Evolutionary conservation across 2,329 filamentous ascomycete genomes (phyloP).

Genomic region (Penicillium sp.): DNA sequence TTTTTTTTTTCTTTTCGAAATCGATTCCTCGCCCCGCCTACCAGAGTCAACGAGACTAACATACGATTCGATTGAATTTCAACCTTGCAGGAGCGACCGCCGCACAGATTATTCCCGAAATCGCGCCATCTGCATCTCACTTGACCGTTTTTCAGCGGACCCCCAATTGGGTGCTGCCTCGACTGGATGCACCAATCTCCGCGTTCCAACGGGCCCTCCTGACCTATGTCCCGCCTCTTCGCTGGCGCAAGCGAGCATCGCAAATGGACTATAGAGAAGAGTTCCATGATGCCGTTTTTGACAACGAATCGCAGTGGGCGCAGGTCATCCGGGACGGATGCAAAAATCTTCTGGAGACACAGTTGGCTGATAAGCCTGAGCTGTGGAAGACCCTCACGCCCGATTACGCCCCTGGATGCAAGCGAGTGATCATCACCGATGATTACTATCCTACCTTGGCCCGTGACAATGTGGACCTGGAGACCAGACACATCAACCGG

Average conservation of each 20-base stretch:
- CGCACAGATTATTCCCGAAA: slow-evolving; percentile 54
- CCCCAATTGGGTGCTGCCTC: slow-evolving; percentile 55
- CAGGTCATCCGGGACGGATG: slow-evolving; percentile 36
- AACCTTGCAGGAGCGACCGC: slow-evolving; percentile 47
- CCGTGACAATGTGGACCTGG: slow-evolving; percentile 30
- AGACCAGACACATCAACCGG: slow-evolving; percentile 45
- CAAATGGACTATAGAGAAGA: slow-evolving; percentile 53
- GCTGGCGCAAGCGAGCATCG: slow-evolving; percentile 45
- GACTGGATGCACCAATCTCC: slow-evolving; percentile 45
- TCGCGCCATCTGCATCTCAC: slow-evolving; percentile 46
- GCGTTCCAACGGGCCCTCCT: slow-evolving; percentile 39
- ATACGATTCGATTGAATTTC: no score
- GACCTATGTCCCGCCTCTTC: slow-evolving; percentile 47
- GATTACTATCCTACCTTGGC: slow-evolving; percentile 17
- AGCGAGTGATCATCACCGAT: slow-evolving; percentile 15
- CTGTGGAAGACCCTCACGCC: slow-evolving; percentile 51
- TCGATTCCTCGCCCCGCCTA: no score
- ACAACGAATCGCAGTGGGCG: slow-evolving; percentile 35
- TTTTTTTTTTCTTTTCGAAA: no score
- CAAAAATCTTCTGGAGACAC: slow-evolving; percentile 38
- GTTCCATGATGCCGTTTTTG: slow-evolving; percentile 42
- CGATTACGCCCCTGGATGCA: slow-evolving; percentile 24
- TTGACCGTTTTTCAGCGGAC: slow-evolving; percentile 54
- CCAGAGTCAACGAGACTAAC: no score
- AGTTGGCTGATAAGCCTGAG: slow-evolving; percentile 46